Evolutionary conservation across 2,329 filamentous ascomycete genomes (phyloP).

Genomic region (Botrytis porri): DNA sequence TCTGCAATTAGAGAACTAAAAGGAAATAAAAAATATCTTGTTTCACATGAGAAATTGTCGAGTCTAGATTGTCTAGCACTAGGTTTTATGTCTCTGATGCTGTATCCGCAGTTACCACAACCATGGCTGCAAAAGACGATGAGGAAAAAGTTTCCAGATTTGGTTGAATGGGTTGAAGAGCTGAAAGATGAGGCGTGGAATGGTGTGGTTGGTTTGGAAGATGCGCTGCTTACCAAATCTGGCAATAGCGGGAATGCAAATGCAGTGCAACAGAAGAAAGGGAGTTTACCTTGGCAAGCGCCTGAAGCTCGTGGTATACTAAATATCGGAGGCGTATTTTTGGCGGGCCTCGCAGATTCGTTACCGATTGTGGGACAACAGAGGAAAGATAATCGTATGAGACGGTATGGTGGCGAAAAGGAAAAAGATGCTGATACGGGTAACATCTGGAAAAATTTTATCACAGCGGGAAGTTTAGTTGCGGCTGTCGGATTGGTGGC

Average conservation of each 20-base stretch:
- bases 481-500: constrained; percentile 35
- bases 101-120: constrained; percentile 58
- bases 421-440: constrained; percentile 24
- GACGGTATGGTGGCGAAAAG: constrained; percentile 29
- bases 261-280: constrained; percentile 23
- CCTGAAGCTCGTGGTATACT: constrained; percentile 33
- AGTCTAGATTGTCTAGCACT: constrained; percentile 76
- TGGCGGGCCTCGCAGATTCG: constrained; percentile 33
- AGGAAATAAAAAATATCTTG: constrained; percentile 53
- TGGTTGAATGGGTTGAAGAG: constrained; percentile 46
- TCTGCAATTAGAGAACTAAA: constrained; percentile 65
- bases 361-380: constrained; percentile 34
- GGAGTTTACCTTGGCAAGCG: constrained; percentile 36
- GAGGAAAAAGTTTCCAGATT: constrained; percentile 45
- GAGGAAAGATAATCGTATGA: constrained; percentile 33
- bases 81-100: constrained; percentile 75
- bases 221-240: constrained; percentile 30
- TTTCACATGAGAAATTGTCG: constrained; percentile 51
- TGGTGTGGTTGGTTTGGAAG: constrained; percentile 29
- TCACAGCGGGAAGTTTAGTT: constrained; percentile 31
- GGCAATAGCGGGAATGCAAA: constrained; percentile 14
- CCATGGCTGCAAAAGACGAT: constrained; percentile 60
- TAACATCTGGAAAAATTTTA: constrained; percentile 28
- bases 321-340: constrained; percentile 32
- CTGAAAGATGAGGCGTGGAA: constrained; percentile 42